phyloP scores from a whole-genome alignment of 2,329 filamentous ascomycete genomes.

The Cordyceps javanica region DNA sequence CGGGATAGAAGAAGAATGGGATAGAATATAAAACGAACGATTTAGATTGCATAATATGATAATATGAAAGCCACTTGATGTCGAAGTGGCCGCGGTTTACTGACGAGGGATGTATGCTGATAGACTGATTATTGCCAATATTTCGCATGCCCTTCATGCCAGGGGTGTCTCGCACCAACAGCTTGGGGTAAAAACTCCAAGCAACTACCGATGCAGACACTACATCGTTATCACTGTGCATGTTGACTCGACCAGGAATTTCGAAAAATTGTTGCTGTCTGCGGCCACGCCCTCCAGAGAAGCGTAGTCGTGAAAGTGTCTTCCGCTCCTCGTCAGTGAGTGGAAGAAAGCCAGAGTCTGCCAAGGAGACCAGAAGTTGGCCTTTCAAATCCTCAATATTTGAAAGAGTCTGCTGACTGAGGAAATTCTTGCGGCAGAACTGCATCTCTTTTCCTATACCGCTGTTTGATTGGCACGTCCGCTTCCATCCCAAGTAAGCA shows the following conservation, averaged over 20 bases:
- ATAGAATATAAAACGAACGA: slow-evolving; percentile 43
- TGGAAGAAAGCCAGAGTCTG: slow-evolving; percentile 76
- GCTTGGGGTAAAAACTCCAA: slow-evolving; percentile 93
- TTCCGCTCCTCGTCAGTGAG: slow-evolving; percentile 68
- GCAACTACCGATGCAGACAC: slow-evolving; percentile 78
- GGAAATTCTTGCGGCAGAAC: slow-evolving; percentile 92
- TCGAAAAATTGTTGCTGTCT: slow-evolving; percentile 72
- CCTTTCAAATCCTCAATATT: slow-evolving; percentile 96
- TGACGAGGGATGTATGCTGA: slow-evolving; percentile 80
- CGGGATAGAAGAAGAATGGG: neutral
- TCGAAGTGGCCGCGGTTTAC: slow-evolving; percentile 71
- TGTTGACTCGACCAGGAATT: slow-evolving; percentile 69
- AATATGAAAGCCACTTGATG: slow-evolving; percentile 84
- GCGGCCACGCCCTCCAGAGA: slow-evolving; percentile 42
- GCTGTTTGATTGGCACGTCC: slow-evolving; percentile 62
- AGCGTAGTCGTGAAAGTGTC: slow-evolving; percentile 62
- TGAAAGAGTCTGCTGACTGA: slow-evolving; percentile 78
- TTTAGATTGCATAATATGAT: slow-evolving; percentile 94
- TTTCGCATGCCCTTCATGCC: slow-evolving; percentile 77
- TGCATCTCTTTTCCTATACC: slow-evolving; percentile 67
- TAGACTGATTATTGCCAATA: slow-evolving; percentile 84
- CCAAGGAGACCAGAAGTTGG: slow-evolving; percentile 77
- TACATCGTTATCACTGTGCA: slow-evolving; percentile 72
- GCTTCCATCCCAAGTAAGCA: slow-evolving; percentile 85
- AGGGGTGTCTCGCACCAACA: slow-evolving; percentile 69